These are phyloP conservation scores for Cercospora brassicicola DNA, from an alignment of 2,329 filamentous ascomycete genomes.

Conservation along the genomic window DNA sequence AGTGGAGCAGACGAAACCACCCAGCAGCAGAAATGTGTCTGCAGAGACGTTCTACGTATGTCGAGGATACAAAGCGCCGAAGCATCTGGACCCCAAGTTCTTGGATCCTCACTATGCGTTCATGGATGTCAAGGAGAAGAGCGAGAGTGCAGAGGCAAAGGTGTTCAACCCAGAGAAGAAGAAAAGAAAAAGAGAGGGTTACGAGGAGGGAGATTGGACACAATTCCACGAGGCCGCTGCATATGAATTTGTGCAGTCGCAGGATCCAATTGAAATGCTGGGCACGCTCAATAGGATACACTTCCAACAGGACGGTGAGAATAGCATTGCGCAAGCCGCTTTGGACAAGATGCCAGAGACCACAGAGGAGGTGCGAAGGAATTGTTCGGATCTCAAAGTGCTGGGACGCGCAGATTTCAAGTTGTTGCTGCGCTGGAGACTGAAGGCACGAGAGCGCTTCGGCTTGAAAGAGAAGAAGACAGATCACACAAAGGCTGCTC, in stretches of 20 bases:
- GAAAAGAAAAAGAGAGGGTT: constrained; percentile 96
- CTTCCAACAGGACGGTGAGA: constrained; percentile 73
- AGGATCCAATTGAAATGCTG: constrained; percentile 88
- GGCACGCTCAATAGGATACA: constrained; percentile 80
- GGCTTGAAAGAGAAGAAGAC: constrained; percentile 76
- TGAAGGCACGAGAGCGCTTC: constrained; percentile 87
- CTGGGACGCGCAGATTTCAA: constrained; percentile 94
- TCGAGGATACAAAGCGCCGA: constrained; percentile 90
- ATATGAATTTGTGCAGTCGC: constrained; percentile 90
- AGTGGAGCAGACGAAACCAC: constrained; percentile 96
- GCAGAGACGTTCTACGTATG: constrained; percentile 99
- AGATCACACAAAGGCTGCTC: constrained; percentile 32
- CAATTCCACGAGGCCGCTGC: constrained; percentile 87
- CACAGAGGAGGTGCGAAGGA: constrained; percentile 74
- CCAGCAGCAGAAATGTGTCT: constrained; percentile 91
- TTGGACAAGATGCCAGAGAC: constrained; percentile 84
- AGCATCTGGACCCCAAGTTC: constrained; percentile 87
- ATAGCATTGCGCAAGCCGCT: constrained; percentile 80
- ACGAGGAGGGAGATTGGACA: constrained; percentile 91
- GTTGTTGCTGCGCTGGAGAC: constrained; percentile 80
- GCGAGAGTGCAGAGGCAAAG: constrained; percentile 94
- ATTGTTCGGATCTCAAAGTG: constrained; percentile 82
- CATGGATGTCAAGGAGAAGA: constrained; percentile 80
- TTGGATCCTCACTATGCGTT: constrained; percentile 88
- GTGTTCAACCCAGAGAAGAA: constrained; percentile 97